Percentiles rank a stretch among this genome's conserved stretches.
phyloP scores from a whole-genome alignment of 495 filamentous ascomycete species.

The Letharia columbiana region DNA sequence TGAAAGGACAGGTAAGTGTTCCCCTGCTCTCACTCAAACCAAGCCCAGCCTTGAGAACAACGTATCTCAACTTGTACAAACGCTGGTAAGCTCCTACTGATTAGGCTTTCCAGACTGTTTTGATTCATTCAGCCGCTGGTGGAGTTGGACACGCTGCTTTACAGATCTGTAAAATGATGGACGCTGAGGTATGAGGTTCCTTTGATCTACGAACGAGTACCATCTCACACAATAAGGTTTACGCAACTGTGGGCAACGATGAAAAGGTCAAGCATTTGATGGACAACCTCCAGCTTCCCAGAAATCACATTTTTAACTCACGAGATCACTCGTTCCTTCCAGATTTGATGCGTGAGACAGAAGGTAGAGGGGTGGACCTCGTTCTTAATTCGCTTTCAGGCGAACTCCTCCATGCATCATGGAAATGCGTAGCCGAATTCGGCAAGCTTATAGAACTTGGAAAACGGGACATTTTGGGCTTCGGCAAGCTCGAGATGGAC shows the following conservation, averaged over 20 bases:
- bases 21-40: background rate
- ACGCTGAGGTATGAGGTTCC: constrained; percentile 17
- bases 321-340: constrained; percentile 36
- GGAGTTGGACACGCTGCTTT: constrained; percentile 26
- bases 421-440: constrained; percentile 47
- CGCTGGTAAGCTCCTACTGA: background rate
- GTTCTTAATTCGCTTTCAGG: constrained; percentile 46
- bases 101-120: constrained; percentile 24
- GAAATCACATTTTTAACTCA: constrained; percentile 43
- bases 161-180: constrained; percentile 22
- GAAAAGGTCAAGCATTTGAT: constrained; percentile 35
- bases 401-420: constrained; percentile 40
- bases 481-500: constrained; percentile 1
- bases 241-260: constrained; percentile 35
- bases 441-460: constrained; percentile 50
- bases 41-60: background rate
- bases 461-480: constrained; percentile 29
- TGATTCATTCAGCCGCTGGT: constrained; percentile 36
- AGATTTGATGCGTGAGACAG: constrained; percentile 38
- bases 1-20: background rate
- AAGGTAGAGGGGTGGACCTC: constrained; percentile 45
- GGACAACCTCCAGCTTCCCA: constrained; percentile 29
- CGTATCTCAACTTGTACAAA: too few species aligned
- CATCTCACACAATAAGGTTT: constrained; percentile 26
- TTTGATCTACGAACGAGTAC: background rate